Evolutionary conservation across 1,139 yeast species (phyloP), one percentile per base, ranked within the genome.

Genomic region (Blastobotrys buckinghamii): DNA sequence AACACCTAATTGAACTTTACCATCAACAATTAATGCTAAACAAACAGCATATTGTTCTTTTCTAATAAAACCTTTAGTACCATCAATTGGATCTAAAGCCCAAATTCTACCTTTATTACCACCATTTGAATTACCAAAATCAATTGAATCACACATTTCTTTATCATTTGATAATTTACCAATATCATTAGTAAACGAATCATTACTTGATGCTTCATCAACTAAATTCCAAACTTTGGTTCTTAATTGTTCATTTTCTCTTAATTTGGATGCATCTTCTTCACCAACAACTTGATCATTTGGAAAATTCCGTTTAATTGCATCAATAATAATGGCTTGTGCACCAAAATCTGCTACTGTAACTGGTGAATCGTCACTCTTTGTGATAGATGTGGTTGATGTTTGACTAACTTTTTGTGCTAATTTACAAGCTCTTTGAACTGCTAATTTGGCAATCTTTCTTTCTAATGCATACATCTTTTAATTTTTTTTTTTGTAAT

Each of bases 71-170:
- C 99, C 99, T 65, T 90, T 90, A 19, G 99, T 92, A 15, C 99
- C 99, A 64, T 92, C 99, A 54, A 92, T 90, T 32, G 99, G 99
- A 64, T 92, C 99, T 61, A 92, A 71, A 0, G 97, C 96, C 99
- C 99, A 92, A 66, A 86, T 81, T 55, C 97, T 74, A 29, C 96
- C 96, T 42, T 68, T 72, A 35, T 71, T 59, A 2, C 96, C 95
- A 48, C 97, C 97, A 53, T 74, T 63, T 35, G 85, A 84, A 60
- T 78, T 76, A 41, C 97, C 97, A 53, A 74, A 69, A 64, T 90
- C 96, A 54, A 92, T 86, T 39, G 84, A 75, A 10, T 77, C 73
- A 55, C 77, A 76, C 53, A 90, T 75, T 32, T 78, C 75, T 0
- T 73, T 71, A 44, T 76, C 66, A 2, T 72, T 66, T 15, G 61